Conservation (phyloP, 306 rosid genomes). For the Myrica gale region DNA sequence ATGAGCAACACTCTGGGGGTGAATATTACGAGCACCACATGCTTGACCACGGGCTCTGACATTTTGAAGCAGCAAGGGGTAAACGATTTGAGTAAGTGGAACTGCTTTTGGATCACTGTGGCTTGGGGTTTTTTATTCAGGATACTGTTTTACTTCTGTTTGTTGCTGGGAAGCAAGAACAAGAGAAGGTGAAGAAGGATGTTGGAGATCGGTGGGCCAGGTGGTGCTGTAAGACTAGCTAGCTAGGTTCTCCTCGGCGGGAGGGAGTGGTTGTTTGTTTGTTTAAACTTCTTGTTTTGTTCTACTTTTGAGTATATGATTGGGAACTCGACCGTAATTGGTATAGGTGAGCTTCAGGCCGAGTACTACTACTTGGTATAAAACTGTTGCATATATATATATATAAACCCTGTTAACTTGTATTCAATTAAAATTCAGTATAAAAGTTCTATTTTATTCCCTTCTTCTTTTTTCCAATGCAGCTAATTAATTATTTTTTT, state of each 20-base stretch:
- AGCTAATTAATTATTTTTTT: no score
- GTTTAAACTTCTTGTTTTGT: not conserved
- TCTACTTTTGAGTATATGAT: not conserved
- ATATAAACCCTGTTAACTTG: not conserved
- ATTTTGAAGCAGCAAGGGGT: conserved; percentile 67
- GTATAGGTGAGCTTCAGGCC: not conserved
- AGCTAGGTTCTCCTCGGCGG: no score
- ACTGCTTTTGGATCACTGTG: conserved; percentile 69
- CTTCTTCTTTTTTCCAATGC: no score
- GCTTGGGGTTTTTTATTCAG: conserved; percentile 97
- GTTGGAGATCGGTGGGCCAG: not conserved
- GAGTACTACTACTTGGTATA: not conserved
- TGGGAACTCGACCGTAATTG: not conserved
- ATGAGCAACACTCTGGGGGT: conserved; percentile 64
- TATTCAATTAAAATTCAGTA: no score
- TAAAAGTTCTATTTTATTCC: no score
- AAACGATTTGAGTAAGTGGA: conserved; percentile 78
- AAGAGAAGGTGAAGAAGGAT: conserved; percentile 53
- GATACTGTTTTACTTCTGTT: conserved; percentile 68
- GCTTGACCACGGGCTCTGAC: conserved; percentile 77
- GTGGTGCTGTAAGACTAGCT: not conserved
- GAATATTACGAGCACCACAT: conserved; percentile 60
- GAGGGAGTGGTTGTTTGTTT: not conserved
- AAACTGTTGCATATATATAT: conserved; percentile 5
- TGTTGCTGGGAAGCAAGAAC: conserved; percentile 88